Evolutionary conservation across 768 basidiomycete species (phyloP).

Genomic region (Holtermannia corniformis): DNA sequence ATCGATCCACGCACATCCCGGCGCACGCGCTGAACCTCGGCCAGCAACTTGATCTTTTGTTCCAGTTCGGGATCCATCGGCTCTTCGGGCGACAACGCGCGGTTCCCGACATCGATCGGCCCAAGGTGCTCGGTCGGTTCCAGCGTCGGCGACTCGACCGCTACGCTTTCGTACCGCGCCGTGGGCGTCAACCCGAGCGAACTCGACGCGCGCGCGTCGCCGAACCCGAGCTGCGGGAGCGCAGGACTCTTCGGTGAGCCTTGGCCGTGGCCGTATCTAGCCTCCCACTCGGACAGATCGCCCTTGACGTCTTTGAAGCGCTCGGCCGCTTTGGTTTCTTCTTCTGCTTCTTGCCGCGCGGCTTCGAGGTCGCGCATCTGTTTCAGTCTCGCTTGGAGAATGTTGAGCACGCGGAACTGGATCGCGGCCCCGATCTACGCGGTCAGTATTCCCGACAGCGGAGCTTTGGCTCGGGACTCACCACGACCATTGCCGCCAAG

Average conservation of each 20-base stretch:
- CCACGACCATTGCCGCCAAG: slow-evolving; percentile 65
- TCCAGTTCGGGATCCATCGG: slow-evolving; percentile 16
- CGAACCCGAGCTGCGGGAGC: slow-evolving; percentile 19
- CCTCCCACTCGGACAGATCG: slow-evolving; percentile 80
- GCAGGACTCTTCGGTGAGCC: not conserved
- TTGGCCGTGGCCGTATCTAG: slow-evolving; percentile 58
- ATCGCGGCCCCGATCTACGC: slow-evolving; percentile 73
- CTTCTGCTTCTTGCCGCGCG: slow-evolving; percentile 60
- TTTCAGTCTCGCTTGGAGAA: slow-evolving; percentile 59
- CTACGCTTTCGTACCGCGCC: slow-evolving; percentile 4
- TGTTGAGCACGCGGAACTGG: slow-evolving; percentile 73
- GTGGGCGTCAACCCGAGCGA: not conserved
- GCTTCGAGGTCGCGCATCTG: slow-evolving; percentile 67
- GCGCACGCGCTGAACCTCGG: slow-evolving; percentile 34
- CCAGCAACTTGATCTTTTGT: slow-evolving; percentile 34
- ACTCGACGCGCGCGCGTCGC: no score
- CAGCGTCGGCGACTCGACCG: slow-evolving; percentile 9
- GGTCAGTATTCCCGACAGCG: no score
- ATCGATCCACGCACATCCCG: slow-evolving; percentile 27
- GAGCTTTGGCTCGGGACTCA: no score
- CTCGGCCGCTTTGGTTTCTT: slow-evolving; percentile 63
- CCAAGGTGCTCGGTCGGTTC: not conserved
- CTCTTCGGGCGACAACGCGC: not conserved
- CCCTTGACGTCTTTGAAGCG: slow-evolving; percentile 55
- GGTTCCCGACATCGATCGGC: not conserved